phyloP scores from a whole-genome alignment of 768 basidiomycete species.

The Tylopilus vinaceipallidus region DNA sequence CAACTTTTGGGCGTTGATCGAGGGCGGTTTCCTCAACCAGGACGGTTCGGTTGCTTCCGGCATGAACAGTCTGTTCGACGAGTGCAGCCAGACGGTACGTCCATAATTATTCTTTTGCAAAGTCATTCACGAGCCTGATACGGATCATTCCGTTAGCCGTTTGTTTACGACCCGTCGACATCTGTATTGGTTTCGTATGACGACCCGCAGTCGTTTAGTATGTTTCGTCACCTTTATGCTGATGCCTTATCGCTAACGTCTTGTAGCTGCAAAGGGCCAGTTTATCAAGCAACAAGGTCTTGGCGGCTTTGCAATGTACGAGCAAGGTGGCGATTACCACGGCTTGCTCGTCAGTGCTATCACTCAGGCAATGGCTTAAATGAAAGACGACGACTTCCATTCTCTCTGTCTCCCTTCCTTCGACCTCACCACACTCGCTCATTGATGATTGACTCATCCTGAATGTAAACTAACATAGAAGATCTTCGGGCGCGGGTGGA shows the following conservation, averaged over 20 bases:
- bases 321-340: conserved; percentile 42
- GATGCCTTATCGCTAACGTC: neutral
- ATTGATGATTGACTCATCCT: conserved; percentile 24
- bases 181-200: conserved; percentile 68
- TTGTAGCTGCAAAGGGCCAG: conserved; percentile 41
- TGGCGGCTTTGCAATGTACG: conserved; percentile 45
- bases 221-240: conserved; percentile 5
- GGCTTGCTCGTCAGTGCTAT: conserved; percentile 37
- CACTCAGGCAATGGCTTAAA: conserved; percentile 24
- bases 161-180: conserved; percentile 54
- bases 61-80: conserved; percentile 54
- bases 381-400: conserved; percentile 5
- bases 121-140: conserved; percentile 7
- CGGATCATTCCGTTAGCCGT: conserved; percentile 45
- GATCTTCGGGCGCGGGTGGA: conserved; percentile 6
- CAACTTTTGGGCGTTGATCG: conserved; percentile 62
- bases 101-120: neutral
- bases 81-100: conserved; percentile 74
- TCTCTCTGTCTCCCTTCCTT: conserved; percentile 7
- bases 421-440: conserved; percentile 1
- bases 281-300: conserved; percentile 37
- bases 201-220: conserved; percentile 55
- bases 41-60: conserved; percentile 49
- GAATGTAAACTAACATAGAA: neutral
- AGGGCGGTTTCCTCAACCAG: conserved; percentile 50